Percentiles rank a stretch among this genome's conserved stretches.
Conservation (phyloP, 2,329 filamentous ascomycete genomes). For the Microsporum canis region DNA sequence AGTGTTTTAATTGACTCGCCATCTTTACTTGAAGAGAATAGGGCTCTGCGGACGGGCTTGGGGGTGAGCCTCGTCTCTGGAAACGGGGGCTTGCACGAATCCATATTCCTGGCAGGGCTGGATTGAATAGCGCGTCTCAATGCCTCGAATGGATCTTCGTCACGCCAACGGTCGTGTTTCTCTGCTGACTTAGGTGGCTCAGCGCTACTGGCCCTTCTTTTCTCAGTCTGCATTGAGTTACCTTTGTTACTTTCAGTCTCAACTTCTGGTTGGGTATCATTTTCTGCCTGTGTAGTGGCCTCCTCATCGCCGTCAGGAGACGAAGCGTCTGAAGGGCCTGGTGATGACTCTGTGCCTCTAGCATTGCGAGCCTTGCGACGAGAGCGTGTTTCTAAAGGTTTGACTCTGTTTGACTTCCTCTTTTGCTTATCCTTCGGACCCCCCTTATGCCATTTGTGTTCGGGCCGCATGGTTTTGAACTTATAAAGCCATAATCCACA, state of each 20-base stretch:
- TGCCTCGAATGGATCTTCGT: constrained; percentile 34
- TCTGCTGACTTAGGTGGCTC: constrained; percentile 32
- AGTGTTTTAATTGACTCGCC: constrained; percentile 28
- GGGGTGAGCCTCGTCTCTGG: constrained; percentile 46
- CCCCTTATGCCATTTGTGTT: constrained; percentile 68
- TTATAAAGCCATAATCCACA: constrained; percentile 94
- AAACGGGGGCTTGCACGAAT: constrained; percentile 29
- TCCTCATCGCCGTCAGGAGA: constrained; percentile 17
- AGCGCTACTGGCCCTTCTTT: constrained; percentile 38
- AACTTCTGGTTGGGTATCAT: constrained; percentile 12
- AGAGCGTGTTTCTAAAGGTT: constrained; percentile 20
- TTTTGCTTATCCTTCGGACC: constrained; percentile 30
- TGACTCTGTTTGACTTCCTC: constrained; percentile 27
- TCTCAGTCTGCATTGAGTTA: constrained; percentile 27
- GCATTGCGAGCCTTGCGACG: constrained; percentile 16
- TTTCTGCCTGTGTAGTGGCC: constrained; percentile 15
- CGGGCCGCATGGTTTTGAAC: constrained; percentile 70
- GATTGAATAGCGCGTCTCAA: constrained; percentile 49
- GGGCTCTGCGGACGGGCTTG: constrained; percentile 39
- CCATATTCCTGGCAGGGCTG: constrained; percentile 45
- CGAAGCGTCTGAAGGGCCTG: constrained; percentile 8
- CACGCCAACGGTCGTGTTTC: constrained; percentile 26
- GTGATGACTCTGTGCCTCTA: constrained; percentile 26
- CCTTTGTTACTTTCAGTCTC: constrained; percentile 18
- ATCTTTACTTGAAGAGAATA: constrained; percentile 33